phyloP scores from a whole-genome alignment of 768 basidiomycete species.

The Auricularia heimuer region DNA sequence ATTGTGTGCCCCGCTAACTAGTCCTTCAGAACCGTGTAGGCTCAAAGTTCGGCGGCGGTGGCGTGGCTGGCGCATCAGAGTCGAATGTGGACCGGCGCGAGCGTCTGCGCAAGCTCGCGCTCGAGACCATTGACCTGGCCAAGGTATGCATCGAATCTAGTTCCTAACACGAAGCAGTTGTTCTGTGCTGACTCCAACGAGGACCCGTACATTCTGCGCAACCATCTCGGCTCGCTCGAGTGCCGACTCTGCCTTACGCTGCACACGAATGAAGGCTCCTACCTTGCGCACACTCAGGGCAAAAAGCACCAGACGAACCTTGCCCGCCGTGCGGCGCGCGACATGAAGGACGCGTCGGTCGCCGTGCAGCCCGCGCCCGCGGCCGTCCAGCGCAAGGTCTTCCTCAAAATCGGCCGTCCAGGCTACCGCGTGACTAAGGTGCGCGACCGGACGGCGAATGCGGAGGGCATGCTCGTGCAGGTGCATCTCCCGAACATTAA shows the following conservation, averaged over 20 bases:
- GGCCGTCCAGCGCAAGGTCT: constrained; percentile 77
- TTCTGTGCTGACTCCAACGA: constrained; percentile 18
- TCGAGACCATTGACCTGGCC: constrained; percentile 96
- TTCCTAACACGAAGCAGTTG: not conserved
- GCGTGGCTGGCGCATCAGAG: constrained; percentile 91
- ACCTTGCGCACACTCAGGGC: constrained; percentile 97
- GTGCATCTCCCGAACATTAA: constrained; percentile 94
- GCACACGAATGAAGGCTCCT: constrained; percentile 99
- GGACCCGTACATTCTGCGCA: constrained; percentile 98
- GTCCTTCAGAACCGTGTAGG: constrained; percentile 76
- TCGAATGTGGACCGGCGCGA: constrained; percentile 93
- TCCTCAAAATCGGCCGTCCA: constrained; percentile 93
- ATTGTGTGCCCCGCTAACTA: not conserved
- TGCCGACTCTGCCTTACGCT: constrained; percentile 95
- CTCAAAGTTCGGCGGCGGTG: constrained; percentile 92
- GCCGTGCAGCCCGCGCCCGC: constrained; percentile 75
- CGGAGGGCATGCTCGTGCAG: constrained; percentile 96
- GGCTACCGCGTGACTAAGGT: constrained; percentile 97
- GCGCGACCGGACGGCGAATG: constrained; percentile 77
- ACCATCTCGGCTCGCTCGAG: constrained; percentile 96
- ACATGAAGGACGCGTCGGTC: constrained; percentile 87
- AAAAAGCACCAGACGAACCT: constrained; percentile 99
- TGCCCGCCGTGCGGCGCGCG: constrained; percentile 91
- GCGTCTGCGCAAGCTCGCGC: constrained; percentile 84
- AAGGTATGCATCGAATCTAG: constrained; percentile 46